Conservation (phyloP, 2,329 filamentous ascomycete species). For the Leptographium wingfieldii region DNA sequence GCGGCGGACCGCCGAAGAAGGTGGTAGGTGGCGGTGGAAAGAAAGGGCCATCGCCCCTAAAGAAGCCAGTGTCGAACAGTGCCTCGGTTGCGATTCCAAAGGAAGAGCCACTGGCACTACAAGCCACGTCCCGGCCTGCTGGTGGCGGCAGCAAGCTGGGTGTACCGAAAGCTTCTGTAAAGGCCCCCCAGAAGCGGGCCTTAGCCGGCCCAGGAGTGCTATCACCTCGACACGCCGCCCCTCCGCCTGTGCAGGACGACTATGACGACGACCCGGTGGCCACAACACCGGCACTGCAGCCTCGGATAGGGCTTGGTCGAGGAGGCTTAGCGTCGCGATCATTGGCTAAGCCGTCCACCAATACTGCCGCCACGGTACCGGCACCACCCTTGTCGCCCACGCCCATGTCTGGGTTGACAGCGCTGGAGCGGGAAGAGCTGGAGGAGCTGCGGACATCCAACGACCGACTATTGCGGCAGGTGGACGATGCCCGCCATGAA, state of each 20-base stretch:
- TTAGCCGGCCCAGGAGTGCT: conserved; percentile 33
- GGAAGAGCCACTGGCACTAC: conserved; percentile 42
- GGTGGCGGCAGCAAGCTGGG: conserved; percentile 34
- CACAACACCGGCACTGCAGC: conserved; percentile 39
- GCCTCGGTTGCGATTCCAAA: conserved; percentile 25
- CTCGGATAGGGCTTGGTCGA: conserved; percentile 53
- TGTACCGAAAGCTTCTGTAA: conserved; percentile 43
- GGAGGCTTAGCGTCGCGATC: conserved; percentile 80
- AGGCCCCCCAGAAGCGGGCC: conserved; percentile 44
- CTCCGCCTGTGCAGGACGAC: conserved; percentile 35
- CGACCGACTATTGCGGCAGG: conserved; percentile 60
- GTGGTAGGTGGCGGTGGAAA: conserved; percentile 30
- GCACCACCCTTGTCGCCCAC: conserved; percentile 43
- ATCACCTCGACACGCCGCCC: conserved; percentile 40
- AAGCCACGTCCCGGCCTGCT: conserved; percentile 40
- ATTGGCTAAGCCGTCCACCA: conserved; percentile 57
- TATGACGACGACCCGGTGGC: conserved; percentile 35
- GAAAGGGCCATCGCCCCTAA: conserved; percentile 30
- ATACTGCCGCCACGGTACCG: conserved; percentile 39
- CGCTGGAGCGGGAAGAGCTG: conserved; percentile 81
- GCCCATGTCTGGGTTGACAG: conserved; percentile 52
- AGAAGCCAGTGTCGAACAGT: conserved; percentile 18
- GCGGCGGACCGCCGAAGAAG: conserved; percentile 34
- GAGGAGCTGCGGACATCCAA: conserved; percentile 78
- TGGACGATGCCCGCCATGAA: conserved; percentile 73